Evolutionary conservation across 371 early-diverging fungal species (phyloP).

Genomic region (Mortierella sp.): DNA sequence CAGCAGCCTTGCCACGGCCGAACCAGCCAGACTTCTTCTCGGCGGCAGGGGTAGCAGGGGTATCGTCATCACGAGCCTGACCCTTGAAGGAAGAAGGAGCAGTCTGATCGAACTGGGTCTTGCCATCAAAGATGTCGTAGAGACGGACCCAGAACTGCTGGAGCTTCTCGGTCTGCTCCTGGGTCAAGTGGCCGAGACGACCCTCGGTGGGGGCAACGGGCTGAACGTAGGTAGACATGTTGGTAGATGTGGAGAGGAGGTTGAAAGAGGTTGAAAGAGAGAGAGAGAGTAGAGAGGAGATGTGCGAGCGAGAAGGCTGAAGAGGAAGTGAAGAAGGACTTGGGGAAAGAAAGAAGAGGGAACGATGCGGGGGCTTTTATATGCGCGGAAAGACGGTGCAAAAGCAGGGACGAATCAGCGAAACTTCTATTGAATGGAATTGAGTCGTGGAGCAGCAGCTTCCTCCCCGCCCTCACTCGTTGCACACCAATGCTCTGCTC

Average conservation of each 20-base stretch:
- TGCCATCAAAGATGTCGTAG: constrained; percentile 63
- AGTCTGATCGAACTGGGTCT: constrained; percentile 48
- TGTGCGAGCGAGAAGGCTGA: neutral
- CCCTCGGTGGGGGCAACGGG: constrained; percentile 54
- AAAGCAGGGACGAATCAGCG: too few relatives aligned
- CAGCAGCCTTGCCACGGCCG: constrained; percentile 29
- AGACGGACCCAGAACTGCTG: constrained; percentile 69
- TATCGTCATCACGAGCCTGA: constrained; percentile 47
- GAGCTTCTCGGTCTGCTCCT: constrained; percentile 64
- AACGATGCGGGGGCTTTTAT: constrained; percentile 10
- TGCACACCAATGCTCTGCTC: too few relatives aligned
- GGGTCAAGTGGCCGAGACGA: constrained; percentile 64
- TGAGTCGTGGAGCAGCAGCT: too few relatives aligned
- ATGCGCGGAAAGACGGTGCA: neutral
- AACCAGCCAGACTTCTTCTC: constrained; percentile 53
- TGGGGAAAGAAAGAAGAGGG: constrained; percentile 9
- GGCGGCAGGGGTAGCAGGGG: constrained; percentile 28
- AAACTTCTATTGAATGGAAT: too few relatives aligned
- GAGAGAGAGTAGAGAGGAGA: neutral
- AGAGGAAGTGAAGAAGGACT: constrained; percentile 28
- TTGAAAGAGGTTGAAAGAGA: constrained; percentile 2
- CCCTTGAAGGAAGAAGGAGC: constrained; percentile 56
- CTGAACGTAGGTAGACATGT: constrained; percentile 49
- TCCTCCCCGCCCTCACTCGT: neutral
- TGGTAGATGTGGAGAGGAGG: constrained; percentile 5